Percentiles rank a stretch among this genome's conserved stretches.
Conservation (phyloP, 176 grass and related monocot genomes). For the Oryza officinalis region DNA sequence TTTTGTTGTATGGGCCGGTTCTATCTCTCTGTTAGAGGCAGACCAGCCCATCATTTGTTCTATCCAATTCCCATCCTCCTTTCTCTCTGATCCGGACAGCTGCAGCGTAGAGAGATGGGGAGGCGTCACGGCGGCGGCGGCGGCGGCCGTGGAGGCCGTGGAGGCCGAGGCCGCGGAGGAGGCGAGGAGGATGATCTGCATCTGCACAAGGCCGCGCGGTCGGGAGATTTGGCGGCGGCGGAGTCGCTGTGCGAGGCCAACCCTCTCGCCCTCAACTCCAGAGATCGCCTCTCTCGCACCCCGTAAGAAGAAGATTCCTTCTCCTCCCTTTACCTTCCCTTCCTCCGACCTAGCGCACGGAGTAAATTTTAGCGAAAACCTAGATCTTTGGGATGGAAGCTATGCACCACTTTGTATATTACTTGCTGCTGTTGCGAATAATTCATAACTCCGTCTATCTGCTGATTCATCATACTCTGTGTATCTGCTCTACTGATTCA, state of each 20-base stretch:
- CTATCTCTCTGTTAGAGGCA: too few species aligned
- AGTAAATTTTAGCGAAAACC: background rate
- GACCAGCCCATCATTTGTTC: background rate
- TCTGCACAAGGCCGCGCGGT: conserved; percentile 49
- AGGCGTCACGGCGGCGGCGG: conserved; percentile 27
- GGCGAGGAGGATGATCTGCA: conserved; percentile 33
- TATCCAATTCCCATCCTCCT: background rate
- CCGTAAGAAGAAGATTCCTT: conserved; percentile 15
- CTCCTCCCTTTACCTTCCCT: background rate
- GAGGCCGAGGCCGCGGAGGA: conserved; percentile 27
- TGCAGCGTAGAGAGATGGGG: conserved; percentile 33
- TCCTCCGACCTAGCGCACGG: background rate
- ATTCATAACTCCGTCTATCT: background rate
- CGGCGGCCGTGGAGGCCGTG: background rate
- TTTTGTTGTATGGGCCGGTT: too few species aligned
- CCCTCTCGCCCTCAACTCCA: conserved; percentile 48
- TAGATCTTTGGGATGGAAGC: background rate
- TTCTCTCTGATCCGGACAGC: background rate
- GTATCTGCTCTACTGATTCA: background rate
- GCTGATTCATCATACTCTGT: background rate
- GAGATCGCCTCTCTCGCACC: conserved; percentile 56
- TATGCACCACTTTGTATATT: background rate
- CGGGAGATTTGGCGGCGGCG: conserved; percentile 36
- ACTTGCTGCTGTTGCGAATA: background rate
- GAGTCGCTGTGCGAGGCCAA: conserved; percentile 47